Conservation (phyloP, 2,329 filamentous ascomycete genomes). For the Hypocreales sp. region DNA sequence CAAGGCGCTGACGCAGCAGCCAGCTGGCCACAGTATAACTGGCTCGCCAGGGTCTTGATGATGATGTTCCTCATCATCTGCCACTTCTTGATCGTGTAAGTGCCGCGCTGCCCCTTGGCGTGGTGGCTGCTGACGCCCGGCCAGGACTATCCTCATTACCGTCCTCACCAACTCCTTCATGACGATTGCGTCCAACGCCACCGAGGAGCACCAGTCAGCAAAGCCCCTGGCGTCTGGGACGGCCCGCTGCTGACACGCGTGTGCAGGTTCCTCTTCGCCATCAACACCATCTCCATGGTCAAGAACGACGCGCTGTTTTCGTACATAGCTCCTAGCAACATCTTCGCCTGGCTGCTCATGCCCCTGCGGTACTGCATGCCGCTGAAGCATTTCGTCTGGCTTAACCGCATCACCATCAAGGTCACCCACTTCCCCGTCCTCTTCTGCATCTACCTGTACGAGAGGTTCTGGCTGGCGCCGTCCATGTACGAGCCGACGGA, state of each 20-base stretch:
- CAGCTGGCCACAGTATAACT: constrained; percentile 58
- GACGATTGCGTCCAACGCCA: constrained; percentile 83
- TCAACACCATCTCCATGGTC: constrained; percentile 95
- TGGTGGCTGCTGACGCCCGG: too few species aligned
- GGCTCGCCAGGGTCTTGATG: constrained; percentile 60
- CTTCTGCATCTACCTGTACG: constrained; percentile 76
- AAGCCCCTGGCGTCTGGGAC: fast-evolving
- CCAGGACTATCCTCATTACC: constrained; percentile 76
- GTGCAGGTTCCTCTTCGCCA: constrained; percentile 67
- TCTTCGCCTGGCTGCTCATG: constrained; percentile 78
- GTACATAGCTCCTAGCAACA: constrained; percentile 81
- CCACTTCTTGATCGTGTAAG: constrained; percentile 77
- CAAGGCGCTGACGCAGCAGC: constrained; percentile 4
- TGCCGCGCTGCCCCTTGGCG: constrained; percentile 3
- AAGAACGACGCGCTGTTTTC: constrained; percentile 96
- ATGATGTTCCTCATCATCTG: constrained; percentile 82
- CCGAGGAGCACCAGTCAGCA: constrained; percentile 65
- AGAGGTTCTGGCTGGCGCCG: constrained; percentile 61
- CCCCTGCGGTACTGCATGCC: constrained; percentile 70
- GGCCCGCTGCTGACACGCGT: constrained; percentile 3
- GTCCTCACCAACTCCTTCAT: constrained; percentile 96
- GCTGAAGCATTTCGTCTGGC: constrained; percentile 63
- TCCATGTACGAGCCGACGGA: constrained; percentile 72
- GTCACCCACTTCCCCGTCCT: constrained; percentile 77
- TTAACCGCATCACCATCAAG: constrained; percentile 89